These are phyloP conservation scores for Cladosporium velox DNA, from an alignment of 2,329 filamentous ascomycete species.

Conservation along the genomic window DNA sequence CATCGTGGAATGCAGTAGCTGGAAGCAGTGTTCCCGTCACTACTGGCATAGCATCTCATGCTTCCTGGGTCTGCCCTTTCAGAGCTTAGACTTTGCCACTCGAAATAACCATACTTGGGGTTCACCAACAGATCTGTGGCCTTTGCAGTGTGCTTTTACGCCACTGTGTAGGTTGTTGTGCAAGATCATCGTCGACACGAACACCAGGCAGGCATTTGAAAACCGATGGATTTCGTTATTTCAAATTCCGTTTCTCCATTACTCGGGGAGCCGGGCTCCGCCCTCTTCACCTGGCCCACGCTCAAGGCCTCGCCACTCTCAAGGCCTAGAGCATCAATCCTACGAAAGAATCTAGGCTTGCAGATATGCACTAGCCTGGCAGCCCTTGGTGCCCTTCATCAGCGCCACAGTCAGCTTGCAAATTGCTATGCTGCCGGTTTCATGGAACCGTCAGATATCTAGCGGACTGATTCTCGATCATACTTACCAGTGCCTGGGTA, in stretches of 20 bases:
- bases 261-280: conserved; percentile 11
- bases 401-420: not conserved
- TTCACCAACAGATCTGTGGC: not conserved
- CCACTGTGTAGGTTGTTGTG: not conserved
- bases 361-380: not conserved
- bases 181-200: not conserved
- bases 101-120: not conserved
- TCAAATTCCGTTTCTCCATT: not conserved
- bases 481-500: not conserved
- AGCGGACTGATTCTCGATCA: not conserved
- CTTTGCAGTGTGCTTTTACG: not conserved
- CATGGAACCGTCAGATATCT: not conserved
- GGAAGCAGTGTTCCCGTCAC: not conserved
- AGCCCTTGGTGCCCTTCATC: not conserved
- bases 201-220: not conserved
- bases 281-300: not conserved
- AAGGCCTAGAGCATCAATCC: not conserved
- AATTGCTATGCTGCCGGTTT: not conserved
- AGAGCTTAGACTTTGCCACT: not conserved
- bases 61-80: not conserved
- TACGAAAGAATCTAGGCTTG: not conserved
- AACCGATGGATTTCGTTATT: not conserved
- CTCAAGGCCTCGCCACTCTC: conserved; percentile 8
- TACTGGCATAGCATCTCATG: not conserved
- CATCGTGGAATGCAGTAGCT: not conserved